A percentile compares a stretch with the other conserved stretches of the same genome.
phyloP scores from a whole-genome alignment of 768 basidiomycete genomes.

The Auriculariales sp. region DNA sequence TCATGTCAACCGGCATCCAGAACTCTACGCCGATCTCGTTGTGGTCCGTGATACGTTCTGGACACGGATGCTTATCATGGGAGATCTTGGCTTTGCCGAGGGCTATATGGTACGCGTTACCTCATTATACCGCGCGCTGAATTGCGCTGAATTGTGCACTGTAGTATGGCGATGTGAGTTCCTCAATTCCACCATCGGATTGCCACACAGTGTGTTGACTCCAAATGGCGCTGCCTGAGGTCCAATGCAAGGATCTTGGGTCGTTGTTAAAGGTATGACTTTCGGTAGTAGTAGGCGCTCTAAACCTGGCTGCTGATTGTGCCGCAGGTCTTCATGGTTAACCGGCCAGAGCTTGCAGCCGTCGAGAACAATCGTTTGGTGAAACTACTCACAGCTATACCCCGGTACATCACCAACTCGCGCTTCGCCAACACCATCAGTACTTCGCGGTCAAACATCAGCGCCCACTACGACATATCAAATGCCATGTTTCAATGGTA shows the following conservation, averaged over 20 bases:
- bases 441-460: slow-evolving; percentile 53
- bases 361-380: slow-evolving; percentile 37
- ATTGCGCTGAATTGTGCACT: too few species aligned
- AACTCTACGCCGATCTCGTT: too few species aligned
- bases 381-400: slow-evolving; percentile 36
- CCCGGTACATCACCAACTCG: slow-evolving; percentile 39
- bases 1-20: too few species aligned
- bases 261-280: slow-evolving; percentile 42
- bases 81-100: slow-evolving; percentile 62
- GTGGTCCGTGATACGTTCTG: too few species aligned
- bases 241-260: slow-evolving; percentile 49
- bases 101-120: slow-evolving; percentile 68
- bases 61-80: too few species aligned
- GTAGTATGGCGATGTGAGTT: slow-evolving; percentile 38
- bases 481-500: slow-evolving; percentile 77
- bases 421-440: slow-evolving; percentile 53
- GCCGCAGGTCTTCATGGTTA: slow-evolving; percentile 50
- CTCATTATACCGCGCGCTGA: too few species aligned
- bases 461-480: slow-evolving; percentile 83
- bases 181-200: too few species aligned
- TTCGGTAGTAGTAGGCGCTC: not conserved
- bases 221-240: slow-evolving; percentile 23
- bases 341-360: slow-evolving; percentile 32
- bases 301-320: too few species aligned
- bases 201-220: not conserved